Evolutionary conservation across 495 filamentous ascomycete genomes (phyloP).

Genomic region (Astrothelium subdiscretum): DNA sequence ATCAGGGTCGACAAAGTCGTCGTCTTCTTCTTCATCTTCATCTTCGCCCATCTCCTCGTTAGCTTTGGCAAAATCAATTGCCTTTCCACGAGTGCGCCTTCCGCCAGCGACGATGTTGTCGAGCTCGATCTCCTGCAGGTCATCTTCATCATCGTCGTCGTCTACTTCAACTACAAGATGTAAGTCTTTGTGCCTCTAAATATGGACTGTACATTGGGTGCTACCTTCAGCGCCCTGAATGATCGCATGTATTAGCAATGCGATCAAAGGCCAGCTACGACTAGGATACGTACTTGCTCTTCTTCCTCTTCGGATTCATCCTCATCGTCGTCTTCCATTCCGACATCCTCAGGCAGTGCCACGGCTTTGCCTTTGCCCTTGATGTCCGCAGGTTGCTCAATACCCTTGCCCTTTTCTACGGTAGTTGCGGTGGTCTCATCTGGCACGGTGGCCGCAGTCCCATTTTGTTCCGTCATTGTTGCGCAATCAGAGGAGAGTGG

Average conservation of each 20-base stretch:
- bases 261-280: neutral
- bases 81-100: slow-evolving; percentile 62
- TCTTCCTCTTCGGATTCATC: slow-evolving; percentile 18
- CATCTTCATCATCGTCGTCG: slow-evolving; percentile 64
- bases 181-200: neutral
- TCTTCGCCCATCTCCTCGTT: slow-evolving; percentile 23
- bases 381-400: slow-evolving; percentile 15
- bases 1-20: slow-evolving; percentile 27
- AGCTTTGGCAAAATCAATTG: slow-evolving; percentile 33
- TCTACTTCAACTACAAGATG: slow-evolving; percentile 10
- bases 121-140: slow-evolving; percentile 80
- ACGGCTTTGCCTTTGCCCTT: slow-evolving; percentile 36
- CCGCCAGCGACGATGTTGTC: slow-evolving; percentile 71
- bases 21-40: slow-evolving; percentile 29
- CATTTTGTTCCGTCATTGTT: slow-evolving; percentile 2
- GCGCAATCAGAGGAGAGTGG: neutral
- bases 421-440: slow-evolving; percentile 3
- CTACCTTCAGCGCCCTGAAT: neutral
- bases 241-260: neutral
- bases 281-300: slow-evolving; percentile 9
- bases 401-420: slow-evolving; percentile 11
- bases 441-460: neutral
- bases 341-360: slow-evolving; percentile 13
- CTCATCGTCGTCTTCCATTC: slow-evolving; percentile 21
- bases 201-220: neutral